Evolutionary conservation across 768 basidiomycete genomes (phyloP).

Genomic region (Suillus lakei): DNA sequence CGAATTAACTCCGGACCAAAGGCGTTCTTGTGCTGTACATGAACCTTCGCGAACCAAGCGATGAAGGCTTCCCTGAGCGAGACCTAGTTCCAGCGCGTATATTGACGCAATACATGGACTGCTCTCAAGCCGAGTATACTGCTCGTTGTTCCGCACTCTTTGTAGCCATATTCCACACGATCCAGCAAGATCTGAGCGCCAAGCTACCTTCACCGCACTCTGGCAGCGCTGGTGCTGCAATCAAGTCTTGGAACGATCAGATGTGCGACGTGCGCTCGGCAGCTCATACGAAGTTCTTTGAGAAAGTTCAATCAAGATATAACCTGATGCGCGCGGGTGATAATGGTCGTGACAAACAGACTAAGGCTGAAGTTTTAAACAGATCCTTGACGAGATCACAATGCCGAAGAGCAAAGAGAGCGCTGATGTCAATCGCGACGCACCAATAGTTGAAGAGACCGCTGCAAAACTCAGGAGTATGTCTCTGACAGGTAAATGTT

Average conservation of each 20-base stretch:
- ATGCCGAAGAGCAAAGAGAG: no score
- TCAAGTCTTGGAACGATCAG: no score
- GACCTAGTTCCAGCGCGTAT: conserved; percentile 19
- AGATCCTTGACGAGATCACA: no score
- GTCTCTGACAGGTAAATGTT: no score
- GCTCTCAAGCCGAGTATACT: no score
- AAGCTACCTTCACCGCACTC: not conserved
- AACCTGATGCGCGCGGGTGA: not conserved
- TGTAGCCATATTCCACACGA: conserved; percentile 15
- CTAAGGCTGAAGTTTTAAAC: no score
- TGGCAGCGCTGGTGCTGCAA: not conserved
- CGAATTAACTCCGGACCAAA: conserved; percentile 14
- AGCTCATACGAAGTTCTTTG: not conserved
- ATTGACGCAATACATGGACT: conserved; percentile 9
- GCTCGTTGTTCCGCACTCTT: conserved; percentile 17
- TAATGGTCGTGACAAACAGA: no score
- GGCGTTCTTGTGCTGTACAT: conserved; percentile 22
- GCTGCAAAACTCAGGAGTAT: no score
- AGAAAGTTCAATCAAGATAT: not conserved
- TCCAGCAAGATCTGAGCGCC: conserved; percentile 2
- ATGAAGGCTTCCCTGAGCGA: conserved; percentile 16
- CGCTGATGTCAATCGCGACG: no score
- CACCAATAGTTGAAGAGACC: no score
- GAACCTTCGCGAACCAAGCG: conserved; percentile 10
- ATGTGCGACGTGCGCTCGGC: not conserved